Base-by-base conservation (phyloP, 352 stramenopile species). In the Labyrinthula sp. region DNA sequence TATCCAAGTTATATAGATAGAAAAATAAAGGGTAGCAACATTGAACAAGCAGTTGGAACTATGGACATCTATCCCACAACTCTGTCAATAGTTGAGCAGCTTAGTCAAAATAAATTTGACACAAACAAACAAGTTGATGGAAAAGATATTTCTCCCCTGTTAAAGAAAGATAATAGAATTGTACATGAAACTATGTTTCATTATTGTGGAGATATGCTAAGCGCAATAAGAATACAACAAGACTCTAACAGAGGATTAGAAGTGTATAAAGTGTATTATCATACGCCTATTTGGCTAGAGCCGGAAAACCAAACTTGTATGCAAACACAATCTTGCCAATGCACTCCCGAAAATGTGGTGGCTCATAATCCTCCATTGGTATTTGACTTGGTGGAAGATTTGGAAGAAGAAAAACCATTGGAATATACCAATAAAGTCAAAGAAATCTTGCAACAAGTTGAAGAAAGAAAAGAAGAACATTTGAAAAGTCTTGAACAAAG, bases 31-130 rank as follows among this genome's bases (percentile, higher is more conserved):
- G 43, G 43, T 22, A 9, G 6, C n/a, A 35, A 45, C 3, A 10
- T 10, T 9, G 17, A 29, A 3, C 31, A 46, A 3, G 14, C 43
- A 9, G 34, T 47, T 6, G 34, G 23, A n/a, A 52, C 43, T 3
- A 52, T 52, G 43, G 43, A 52, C 34, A 52, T 52, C 15, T 52
- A 45, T 35, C 43, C 43, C 23, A 52, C 43, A 6, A 43, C 35
- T 0, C 30, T 52, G 10, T 25, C 17, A 0, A 7, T 52, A 25
- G 43, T 34, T 15, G 43, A 47, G 20, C 7, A 3, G 6, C 5
- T 9, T 5, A 5, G 17, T 14, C 31, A 3, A 3, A 38, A 20
- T 3, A n/a, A n/a, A n/a, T n/a, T n/a, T n/a, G n/a, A n/a, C n/a
- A 3, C 28, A 15, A 33, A 12, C 12, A 33, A 33, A 15, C 28